Evolutionary conservation across 306 rosid species (phyloP).

Genomic region (Erythrophleum fordii): DNA sequence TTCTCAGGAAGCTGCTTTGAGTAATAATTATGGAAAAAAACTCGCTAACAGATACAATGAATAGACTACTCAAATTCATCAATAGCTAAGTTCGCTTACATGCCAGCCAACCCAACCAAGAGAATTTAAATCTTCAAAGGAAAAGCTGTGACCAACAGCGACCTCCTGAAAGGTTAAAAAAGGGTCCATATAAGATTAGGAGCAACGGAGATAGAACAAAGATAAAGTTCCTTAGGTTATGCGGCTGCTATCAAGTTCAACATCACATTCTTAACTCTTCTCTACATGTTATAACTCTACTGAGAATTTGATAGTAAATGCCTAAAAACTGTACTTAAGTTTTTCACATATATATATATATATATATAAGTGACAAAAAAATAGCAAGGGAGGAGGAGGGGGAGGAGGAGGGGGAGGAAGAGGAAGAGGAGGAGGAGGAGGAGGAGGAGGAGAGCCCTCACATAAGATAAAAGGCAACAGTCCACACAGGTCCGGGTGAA

Average conservation of each 20-base stretch:
- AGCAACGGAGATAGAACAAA: neutral
- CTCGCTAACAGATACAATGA: neutral
- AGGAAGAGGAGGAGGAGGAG: neutral
- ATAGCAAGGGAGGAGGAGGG: neutral
- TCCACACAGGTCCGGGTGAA: conserved; percentile 11
- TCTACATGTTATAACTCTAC: neutral
- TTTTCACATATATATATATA: too few species aligned
- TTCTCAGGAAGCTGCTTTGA: neutral
- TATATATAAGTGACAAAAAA: neutral
- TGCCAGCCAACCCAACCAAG: conserved; percentile 3
- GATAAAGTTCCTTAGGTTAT: too few species aligned
- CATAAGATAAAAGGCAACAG: conserved; percentile 34
- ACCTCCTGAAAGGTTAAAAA: conserved; percentile 21
- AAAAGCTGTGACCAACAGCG: neutral
- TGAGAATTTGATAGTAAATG: neutral
- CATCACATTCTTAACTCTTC: neutral
- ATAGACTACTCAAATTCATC: conserved; percentile 4
- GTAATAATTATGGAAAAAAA: neutral
- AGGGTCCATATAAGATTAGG: neutral
- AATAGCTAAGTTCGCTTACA: neutral
- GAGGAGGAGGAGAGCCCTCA: conserved; percentile 34
- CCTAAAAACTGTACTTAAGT: neutral
- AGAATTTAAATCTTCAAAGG: neutral
- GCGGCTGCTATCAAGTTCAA: neutral
- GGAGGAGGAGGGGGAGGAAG: neutral